Base-by-base conservation (phyloP, 345 rosid genomes). In the Boechera stricta region DNA sequence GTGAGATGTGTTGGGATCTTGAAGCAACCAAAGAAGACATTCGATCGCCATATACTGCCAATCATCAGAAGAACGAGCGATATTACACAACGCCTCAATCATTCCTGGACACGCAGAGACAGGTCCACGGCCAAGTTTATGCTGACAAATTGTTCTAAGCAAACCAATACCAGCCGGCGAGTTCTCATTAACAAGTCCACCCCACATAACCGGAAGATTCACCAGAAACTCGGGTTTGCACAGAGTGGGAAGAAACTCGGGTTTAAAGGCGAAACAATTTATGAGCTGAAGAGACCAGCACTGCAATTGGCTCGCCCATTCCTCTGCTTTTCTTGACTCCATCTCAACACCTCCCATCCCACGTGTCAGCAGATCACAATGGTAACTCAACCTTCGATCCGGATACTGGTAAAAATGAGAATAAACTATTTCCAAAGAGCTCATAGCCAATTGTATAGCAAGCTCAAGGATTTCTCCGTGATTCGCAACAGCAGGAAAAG, bases 261-360 rank as follows among this genome's bases (percentile, higher is more conserved):
- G 91, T 69, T 96, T 93, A 77, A 96, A 93, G n/a, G 99, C 99
- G 63, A 93, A 96, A 79, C 97, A 96, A 80, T 96, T 96, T n/a
- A 96, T 96, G 55, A 96, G 99, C 84, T 91, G 98, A 87, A 96
- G 98, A 54, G 99, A 93, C 99, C 99, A 93, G 72, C 99, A 96
- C 47, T 96, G 99, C 84, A 96, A 79, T 59, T 96, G 98, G 77
- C 98, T 91, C 16, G 98, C 97, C 99, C 99, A 96, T 80, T 96
- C 99, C 84, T 96, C 98, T 2, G 99, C 95, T 78, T 96, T 96
- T 64, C 98, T 86, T 6, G 99, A 93, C 81, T 93, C 98, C 99
- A 96, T 96, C 80, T 93, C 99, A 48, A 93, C 95, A 60, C 98
- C 99, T 52, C 99, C 99, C 99, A 96, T 96, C 12, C 99, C 99